Base-by-base conservation (phyloP, 1,284 basidiomycete species). In the Polyporus tsugae region DNA sequence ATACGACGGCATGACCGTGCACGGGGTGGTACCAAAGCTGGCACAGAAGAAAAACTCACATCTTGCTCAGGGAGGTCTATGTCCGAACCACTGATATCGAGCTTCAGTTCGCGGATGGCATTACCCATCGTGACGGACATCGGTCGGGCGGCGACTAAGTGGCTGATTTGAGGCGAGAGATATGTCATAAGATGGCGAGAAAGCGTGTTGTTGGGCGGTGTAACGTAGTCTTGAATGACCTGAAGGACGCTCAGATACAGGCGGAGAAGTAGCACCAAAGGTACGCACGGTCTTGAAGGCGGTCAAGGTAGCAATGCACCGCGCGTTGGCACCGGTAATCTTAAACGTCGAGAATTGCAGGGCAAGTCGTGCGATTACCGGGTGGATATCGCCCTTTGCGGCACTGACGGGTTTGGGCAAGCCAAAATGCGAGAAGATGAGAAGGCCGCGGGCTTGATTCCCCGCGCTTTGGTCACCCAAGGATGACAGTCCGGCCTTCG, bases 91-190 rank as follows among this genome's bases (percentile, higher is more conserved):
- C 95, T 97, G 78, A 99, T 98, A 78, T 99, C 96, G 70, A 98
- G 86, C 83, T 99, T 99, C 76, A 99, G 86, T 80, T 97, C 95
- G 67, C 97, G 89, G 73, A 96, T 95, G 0, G 96, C 96, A 76
- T 97, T 97, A 0, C 95, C 96, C 90, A 96, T 95, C 35, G 95
- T 95, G n/a, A 95, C 91, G n/a, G 94, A 94, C 91, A 97, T 93
- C 0, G 95, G 94, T 63, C 96, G 85, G 36, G 94, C 93, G 64
- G 92, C 88, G 19, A 96, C 94, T 19, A 97, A 87, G 80, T 96
- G 92, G 35, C 90, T 92, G 73, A 98, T 97, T 85, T 98, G 96
- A 19, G 95, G 94, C 6, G 94, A 95, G 44, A 96, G 85, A 80
- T 95, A 89, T 13, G 93, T 93, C 87, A 94, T 94, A 52, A 96